These are phyloP conservation scores for Colletotrichum nymphaeae DNA, from an alignment of 2,329 filamentous ascomycete genomes.

Conservation along the genomic window DNA sequence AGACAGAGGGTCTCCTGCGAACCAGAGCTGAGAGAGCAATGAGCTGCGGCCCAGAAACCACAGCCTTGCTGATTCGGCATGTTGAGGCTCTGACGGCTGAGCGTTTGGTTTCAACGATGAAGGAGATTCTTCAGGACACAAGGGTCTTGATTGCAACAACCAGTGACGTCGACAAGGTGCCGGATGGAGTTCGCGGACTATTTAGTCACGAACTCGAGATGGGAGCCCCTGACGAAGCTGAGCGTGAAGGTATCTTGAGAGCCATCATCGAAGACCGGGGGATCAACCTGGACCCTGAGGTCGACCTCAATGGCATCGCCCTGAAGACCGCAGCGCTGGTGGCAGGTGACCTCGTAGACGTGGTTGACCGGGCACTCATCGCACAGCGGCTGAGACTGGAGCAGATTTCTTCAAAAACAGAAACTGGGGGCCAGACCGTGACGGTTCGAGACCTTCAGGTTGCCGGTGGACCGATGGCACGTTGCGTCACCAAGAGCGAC, in stretches of 20 bases:
- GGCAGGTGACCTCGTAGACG: conserved; percentile 92
- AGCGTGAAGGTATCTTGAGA: conserved; percentile 87
- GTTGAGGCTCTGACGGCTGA: conserved; percentile 93
- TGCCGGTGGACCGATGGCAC: conserved; percentile 83
- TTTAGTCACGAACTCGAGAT: conserved; percentile 98
- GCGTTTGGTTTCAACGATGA: conserved; percentile 85
- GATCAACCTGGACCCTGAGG: conserved; percentile 82
- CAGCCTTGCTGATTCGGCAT: conserved; percentile 87
- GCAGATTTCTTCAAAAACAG: conserved; percentile 67
- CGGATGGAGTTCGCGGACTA: conserved; percentile 87
- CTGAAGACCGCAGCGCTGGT: conserved; percentile 96
- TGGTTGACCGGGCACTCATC: conserved; percentile 88
- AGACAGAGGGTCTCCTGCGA: conserved; percentile 91
- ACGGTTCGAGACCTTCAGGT: conserved; percentile 87
- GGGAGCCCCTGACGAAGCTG: conserved; percentile 89
- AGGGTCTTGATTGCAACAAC: conserved; percentile 93
- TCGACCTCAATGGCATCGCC: conserved; percentile 86
- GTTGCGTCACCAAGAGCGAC: conserved; percentile 83
- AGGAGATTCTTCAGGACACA: conserved; percentile 82
- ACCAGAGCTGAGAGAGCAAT: conserved; percentile 89
- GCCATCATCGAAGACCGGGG: conserved; percentile 82
- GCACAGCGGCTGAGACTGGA: conserved; percentile 83
- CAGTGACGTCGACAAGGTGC: conserved; percentile 93
- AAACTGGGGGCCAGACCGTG: conserved; percentile 54
- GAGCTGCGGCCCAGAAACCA: conserved; percentile 86